These are phyloP conservation scores for Crithidia acanthocephali DNA, from an alignment of 208 protist species.

Conservation along the genomic window DNA sequence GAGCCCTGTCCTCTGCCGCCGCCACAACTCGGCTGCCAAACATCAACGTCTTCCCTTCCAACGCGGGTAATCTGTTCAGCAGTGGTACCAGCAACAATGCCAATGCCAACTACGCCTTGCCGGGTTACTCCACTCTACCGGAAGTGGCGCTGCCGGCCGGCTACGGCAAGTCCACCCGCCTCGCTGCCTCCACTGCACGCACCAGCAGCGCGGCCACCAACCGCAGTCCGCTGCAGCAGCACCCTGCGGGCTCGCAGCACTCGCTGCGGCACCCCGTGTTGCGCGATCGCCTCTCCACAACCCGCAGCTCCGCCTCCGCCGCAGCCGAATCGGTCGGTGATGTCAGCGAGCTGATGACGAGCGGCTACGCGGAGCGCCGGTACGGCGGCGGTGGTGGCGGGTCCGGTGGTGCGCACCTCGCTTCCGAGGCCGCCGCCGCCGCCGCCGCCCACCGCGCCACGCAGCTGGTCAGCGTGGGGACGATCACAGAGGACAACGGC, in stretches of 20 bases:
- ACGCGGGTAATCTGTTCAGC: neutral
- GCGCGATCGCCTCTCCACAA: constrained; percentile 21
- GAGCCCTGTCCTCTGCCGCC: neutral
- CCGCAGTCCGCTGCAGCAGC: neutral
- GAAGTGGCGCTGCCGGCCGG: constrained; percentile 43
- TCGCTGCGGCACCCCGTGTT: constrained; percentile 9
- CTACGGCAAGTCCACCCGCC: constrained; percentile 57
- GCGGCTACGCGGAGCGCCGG: neutral
- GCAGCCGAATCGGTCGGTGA: constrained; percentile 3
- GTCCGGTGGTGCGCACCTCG: neutral
- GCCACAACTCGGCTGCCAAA: constrained; percentile 1
- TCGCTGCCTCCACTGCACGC: constrained; percentile 9
- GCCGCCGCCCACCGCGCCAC: constrained; percentile 34
- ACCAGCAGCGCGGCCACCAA: neutral
- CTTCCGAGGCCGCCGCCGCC: neutral
- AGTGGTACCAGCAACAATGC: neutral
- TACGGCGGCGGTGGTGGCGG: neutral
- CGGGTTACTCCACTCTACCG: neutral
- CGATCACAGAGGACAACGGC: constrained; percentile 81
- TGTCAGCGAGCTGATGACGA: constrained; percentile 5
- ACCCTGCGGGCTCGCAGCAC: neutral
- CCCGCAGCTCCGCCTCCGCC: constrained; percentile 2
- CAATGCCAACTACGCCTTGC: neutral
- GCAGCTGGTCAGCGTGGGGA: constrained; percentile 56
- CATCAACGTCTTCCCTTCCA: constrained; percentile 4